Percentiles rank a stretch among this genome's conserved stretches.
Evolutionary conservation across 805 yeast genomes (phyloP).

Genomic region (Candida odintsovae): DNA sequence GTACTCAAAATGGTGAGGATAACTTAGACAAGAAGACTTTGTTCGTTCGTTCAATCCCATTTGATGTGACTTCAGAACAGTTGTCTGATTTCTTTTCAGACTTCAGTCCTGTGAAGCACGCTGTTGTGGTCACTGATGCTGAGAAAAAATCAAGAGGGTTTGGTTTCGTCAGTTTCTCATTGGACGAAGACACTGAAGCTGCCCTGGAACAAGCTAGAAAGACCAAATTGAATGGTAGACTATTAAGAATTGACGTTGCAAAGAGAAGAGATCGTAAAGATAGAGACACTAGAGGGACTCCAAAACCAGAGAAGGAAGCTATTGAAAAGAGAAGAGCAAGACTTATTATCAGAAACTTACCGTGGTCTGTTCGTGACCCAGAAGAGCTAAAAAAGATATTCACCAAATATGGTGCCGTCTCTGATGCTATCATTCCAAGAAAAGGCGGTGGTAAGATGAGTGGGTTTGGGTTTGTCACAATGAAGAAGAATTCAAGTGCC

Average conservation of each 20-base stretch:
- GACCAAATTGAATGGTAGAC: slow-evolving; percentile 56
- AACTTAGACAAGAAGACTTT: slow-evolving; percentile 47
- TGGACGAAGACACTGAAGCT: slow-evolving; percentile 74
- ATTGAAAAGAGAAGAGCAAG: slow-evolving; percentile 81
- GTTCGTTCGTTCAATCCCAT: slow-evolving; percentile 83
- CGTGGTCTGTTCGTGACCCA: slow-evolving; percentile 90
- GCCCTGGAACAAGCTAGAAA: slow-evolving; percentile 69
- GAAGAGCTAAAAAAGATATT: slow-evolving; percentile 65
- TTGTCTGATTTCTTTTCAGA: slow-evolving; percentile 83
- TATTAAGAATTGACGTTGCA: slow-evolving; percentile 79
- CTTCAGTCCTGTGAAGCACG: slow-evolving; percentile 92
- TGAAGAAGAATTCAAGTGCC: slow-evolving; percentile 77
- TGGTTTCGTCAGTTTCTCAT: slow-evolving; percentile 88
- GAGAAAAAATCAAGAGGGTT: slow-evolving; percentile 83
- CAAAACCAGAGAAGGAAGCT: slow-evolving; percentile 24
- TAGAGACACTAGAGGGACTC: slow-evolving; percentile 4
- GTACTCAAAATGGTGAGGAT: slow-evolving; percentile 11
- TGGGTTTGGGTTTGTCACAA: slow-evolving; percentile 92
- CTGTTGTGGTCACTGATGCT: slow-evolving; percentile 79
- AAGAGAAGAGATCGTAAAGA: slow-evolving; percentile 77
- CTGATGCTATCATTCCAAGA: slow-evolving; percentile 84
- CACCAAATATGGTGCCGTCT: slow-evolving; percentile 75
- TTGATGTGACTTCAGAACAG: slow-evolving; percentile 73
- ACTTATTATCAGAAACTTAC: slow-evolving; percentile 83
- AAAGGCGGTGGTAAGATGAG: slow-evolving; percentile 83